phyloP scores from a whole-genome alignment of 345 rosid genomes.

The Citrus mangshanensis region DNA sequence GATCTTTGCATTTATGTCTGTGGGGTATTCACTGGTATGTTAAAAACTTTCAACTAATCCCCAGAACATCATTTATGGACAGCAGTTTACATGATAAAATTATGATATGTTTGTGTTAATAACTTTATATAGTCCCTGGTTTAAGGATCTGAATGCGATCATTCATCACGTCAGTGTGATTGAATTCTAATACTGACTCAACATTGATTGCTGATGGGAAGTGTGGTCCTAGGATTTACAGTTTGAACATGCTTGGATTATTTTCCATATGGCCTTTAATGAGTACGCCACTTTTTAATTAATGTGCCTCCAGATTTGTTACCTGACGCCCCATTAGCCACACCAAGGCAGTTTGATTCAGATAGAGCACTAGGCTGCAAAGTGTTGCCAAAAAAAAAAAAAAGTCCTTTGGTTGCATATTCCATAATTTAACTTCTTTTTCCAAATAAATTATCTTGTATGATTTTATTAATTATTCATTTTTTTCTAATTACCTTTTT shows the following conservation, averaged over 20 bases:
- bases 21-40: not conserved
- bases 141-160: conserved; percentile 6
- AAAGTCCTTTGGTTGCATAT: not conserved
- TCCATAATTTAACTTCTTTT: not conserved
- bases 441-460: not conserved
- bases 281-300: not conserved
- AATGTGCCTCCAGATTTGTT: not conserved
- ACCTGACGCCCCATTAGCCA: not conserved
- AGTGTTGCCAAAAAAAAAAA: not conserved
- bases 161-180: not conserved
- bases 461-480: not conserved
- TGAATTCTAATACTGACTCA: not conserved
- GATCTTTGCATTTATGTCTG: not conserved
- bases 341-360: not conserved
- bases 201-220: conserved; percentile 12
- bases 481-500: not conserved
- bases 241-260: conserved; percentile 9
- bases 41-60: not conserved
- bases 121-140: not conserved
- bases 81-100: not conserved
- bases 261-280: not conserved
- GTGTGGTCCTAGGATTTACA: conserved; percentile 22
- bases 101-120: not conserved
- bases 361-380: not conserved
- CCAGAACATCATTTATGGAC: conserved; percentile 1